A percentile compares a stretch with the other conserved stretches of the same genome.
These are phyloP conservation scores for Alternaria postmessia DNA, from an alignment of 2,329 filamentous ascomycete species.

Conservation along the genomic window DNA sequence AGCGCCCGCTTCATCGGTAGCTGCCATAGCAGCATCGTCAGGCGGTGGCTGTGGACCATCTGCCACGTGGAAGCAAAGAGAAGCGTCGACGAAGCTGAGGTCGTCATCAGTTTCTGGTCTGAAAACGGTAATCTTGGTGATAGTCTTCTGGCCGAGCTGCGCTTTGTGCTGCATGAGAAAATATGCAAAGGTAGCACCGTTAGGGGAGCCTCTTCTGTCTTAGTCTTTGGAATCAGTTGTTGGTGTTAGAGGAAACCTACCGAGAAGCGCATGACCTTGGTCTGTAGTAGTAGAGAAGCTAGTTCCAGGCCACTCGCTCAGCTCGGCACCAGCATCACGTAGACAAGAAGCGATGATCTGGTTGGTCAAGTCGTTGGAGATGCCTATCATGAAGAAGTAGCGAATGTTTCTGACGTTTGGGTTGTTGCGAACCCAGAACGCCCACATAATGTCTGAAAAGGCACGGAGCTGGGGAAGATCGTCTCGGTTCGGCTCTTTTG, in stretches of 20 bases:
- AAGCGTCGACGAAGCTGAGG: slow-evolving; percentile 21
- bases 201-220: slow-evolving; percentile 21
- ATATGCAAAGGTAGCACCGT: slow-evolving; percentile 32
- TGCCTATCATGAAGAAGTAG: slow-evolving; percentile 29
- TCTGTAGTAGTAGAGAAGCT: slow-evolving; percentile 21
- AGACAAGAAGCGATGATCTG: slow-evolving; percentile 26
- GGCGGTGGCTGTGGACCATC: slow-evolving; percentile 6
- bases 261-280: slow-evolving; percentile 27
- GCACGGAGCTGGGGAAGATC: slow-evolving; percentile 25
- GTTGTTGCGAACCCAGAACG: slow-evolving; percentile 25
- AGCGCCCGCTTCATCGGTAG: neutral
- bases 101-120: slow-evolving; percentile 20
- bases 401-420: slow-evolving; percentile 20
- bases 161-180: slow-evolving; percentile 32
- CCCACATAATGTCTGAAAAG: slow-evolving; percentile 34
- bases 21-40: neutral
- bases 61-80: slow-evolving; percentile 23
- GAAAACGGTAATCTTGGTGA: slow-evolving; percentile 24
- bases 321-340: neutral
- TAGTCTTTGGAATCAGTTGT: neutral
- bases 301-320: slow-evolving; percentile 29
- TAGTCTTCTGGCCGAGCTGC: slow-evolving; percentile 26
- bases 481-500: neutral
- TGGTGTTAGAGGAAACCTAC: neutral
- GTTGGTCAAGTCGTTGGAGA: slow-evolving; percentile 29